A percentile compares a stretch with the other conserved stretches of the same genome.
Conservation (phyloP, 208 protist genomes). For the Crithidia bombi region DNA sequence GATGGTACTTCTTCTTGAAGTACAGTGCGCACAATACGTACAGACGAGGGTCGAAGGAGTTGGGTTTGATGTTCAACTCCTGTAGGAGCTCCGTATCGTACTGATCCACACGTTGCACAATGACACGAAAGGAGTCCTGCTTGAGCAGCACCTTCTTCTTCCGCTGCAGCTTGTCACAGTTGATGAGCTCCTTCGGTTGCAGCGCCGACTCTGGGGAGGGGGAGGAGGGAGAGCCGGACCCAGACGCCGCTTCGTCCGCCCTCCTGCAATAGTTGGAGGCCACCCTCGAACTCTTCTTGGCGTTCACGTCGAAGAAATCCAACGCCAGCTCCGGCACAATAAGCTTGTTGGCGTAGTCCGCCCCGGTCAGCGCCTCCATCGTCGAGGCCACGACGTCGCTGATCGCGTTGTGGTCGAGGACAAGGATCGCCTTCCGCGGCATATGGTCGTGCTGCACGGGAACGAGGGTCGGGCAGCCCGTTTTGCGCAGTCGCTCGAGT, state of each 20-base stretch:
- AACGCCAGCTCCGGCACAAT: conserved; percentile 34
- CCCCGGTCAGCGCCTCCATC: conserved; percentile 31
- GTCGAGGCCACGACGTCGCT: conserved; percentile 9
- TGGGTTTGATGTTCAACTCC: conserved; percentile 8
- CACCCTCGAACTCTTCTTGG: conserved; percentile 9
- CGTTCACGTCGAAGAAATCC: conserved; percentile 32
- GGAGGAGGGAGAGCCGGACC: background rate
- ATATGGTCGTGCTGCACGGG: conserved; percentile 3
- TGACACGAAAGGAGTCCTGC: conserved; percentile 1
- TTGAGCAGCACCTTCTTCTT: conserved; percentile 21
- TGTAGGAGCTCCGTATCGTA: conserved; percentile 26
- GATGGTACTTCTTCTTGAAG: conserved; percentile 14
- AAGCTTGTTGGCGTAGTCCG: conserved; percentile 8
- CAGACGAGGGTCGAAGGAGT: conserved; percentile 30
- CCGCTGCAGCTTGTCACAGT: conserved; percentile 23
- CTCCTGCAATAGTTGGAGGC: background rate
- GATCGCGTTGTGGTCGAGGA: conserved; percentile 26
- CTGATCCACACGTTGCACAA: conserved; percentile 37
- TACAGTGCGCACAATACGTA: conserved; percentile 33
- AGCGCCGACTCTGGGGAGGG: conserved; percentile 1
- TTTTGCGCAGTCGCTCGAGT: conserved; percentile 14
- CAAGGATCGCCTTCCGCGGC: conserved; percentile 20
- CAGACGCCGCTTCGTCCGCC: background rate
- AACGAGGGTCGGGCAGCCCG: conserved; percentile 21
- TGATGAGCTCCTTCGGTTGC: conserved; percentile 12